Evolutionary conservation across 495 filamentous ascomycete genomes (phyloP).

Genomic region (Aspergillus carlsbadensis): DNA sequence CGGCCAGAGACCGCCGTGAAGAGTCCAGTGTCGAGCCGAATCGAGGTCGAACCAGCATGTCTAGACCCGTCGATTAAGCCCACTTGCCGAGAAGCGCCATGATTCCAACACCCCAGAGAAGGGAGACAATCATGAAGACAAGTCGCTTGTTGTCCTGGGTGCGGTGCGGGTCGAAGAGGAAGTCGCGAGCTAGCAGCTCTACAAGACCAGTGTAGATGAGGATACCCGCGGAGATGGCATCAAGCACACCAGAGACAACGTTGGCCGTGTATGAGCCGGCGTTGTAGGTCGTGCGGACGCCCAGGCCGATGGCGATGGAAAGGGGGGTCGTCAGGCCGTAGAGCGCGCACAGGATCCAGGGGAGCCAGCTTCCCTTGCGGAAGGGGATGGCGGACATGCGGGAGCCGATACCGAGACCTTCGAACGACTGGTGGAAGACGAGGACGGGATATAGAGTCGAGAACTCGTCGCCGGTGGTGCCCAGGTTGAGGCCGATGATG

Average conservation of each 20-base stretch:
- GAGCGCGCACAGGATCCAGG: background rate
- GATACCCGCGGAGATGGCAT: slow-evolving; percentile 8
- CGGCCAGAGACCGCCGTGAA: too few relatives aligned
- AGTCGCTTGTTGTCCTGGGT: slow-evolving; percentile 10
- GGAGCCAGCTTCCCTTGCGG: background rate
- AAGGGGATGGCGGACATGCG: slow-evolving; percentile 11
- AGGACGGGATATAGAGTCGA: slow-evolving; percentile 8
- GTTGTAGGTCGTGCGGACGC: slow-evolving; percentile 6
- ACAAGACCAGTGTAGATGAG: slow-evolving; percentile 5
- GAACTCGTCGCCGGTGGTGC: slow-evolving; percentile 7
- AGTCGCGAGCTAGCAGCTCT: slow-evolving; percentile 7
- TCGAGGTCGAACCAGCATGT: background rate
- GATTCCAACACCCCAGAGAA: slow-evolving; percentile 8
- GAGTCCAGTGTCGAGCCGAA: too few relatives aligned
- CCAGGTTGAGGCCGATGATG: slow-evolving; percentile 13
- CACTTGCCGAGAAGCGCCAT: slow-evolving; percentile 16
- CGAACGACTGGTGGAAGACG: slow-evolving; percentile 13
- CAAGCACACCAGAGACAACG: background rate
- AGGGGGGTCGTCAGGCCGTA: slow-evolving; percentile 11
- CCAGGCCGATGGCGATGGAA: slow-evolving; percentile 7
- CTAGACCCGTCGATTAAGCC: background rate
- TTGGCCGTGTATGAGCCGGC: background rate
- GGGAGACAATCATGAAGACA: slow-evolving; percentile 8
- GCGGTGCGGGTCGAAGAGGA: slow-evolving; percentile 6
- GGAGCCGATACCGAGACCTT: slow-evolving; percentile 10